Percentiles rank a stretch among this genome's conserved stretches.
Evolutionary conservation across 345 rosid species (phyloP).

Genomic region (Populus davidiana): DNA sequence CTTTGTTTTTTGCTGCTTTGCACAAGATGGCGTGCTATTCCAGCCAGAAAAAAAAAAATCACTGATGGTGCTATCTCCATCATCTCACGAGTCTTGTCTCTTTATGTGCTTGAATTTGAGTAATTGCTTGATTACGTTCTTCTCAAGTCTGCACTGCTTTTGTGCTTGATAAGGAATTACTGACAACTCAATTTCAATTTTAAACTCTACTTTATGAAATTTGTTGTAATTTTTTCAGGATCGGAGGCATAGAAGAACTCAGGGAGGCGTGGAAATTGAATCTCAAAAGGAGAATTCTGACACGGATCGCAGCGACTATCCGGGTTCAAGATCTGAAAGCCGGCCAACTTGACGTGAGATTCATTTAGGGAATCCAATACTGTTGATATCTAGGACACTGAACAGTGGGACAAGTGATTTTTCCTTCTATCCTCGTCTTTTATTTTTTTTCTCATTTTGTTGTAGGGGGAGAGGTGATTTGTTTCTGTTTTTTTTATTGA

Average conservation of each 20-base stretch:
- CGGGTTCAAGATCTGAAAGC: conserved; percentile 66
- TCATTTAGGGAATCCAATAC: conserved; percentile 1
- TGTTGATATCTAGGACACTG: conserved; percentile 42
- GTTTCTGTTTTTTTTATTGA: conserved; percentile 29
- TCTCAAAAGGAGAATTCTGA: conserved; percentile 71
- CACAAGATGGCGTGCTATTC: background rate
- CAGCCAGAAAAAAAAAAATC: background rate
- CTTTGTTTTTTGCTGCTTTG: background rate
- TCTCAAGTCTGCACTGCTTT: background rate
- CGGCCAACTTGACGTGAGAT: conserved; percentile 24
- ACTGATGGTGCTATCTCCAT: background rate
- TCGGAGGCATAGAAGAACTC: conserved; percentile 65
- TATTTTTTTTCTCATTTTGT: background rate
- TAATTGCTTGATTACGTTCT: background rate
- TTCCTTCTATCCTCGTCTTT: background rate
- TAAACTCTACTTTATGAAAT: background rate
- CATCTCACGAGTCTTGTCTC: background rate
- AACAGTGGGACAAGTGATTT: conserved; percentile 9
- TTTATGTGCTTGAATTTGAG: background rate
- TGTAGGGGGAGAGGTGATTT: conserved; percentile 35
- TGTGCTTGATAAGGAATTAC: background rate
- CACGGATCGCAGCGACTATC: conserved; percentile 58
- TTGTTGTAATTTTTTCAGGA: conserved; percentile 44
- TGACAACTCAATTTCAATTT: background rate
- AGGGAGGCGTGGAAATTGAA: conserved; percentile 66